phyloP scores from a whole-genome alignment of 768 basidiomycete species.

The Boletus speciosus region DNA sequence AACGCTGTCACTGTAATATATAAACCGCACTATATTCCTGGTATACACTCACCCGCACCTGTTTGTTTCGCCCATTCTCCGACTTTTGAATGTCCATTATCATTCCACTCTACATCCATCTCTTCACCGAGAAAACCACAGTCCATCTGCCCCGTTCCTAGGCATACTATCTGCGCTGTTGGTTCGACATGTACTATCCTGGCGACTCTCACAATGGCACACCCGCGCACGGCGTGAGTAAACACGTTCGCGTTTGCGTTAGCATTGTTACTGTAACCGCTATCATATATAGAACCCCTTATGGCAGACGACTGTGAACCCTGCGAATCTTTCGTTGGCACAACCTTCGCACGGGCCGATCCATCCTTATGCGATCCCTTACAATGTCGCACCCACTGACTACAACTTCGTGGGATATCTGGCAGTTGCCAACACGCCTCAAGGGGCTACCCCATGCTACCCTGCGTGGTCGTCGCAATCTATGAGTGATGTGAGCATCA shows the following conservation, averaged over 20 bases:
- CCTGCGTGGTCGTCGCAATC: background rate
- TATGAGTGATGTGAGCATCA: conserved; percentile 4
- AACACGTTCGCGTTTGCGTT: background rate
- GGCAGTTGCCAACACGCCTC: background rate
- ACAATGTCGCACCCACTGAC: too few species aligned
- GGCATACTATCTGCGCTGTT: background rate
- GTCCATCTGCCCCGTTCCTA: too few species aligned
- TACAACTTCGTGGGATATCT: background rate
- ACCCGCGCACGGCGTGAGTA: conserved; percentile 5
- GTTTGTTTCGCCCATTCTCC: too few species aligned
- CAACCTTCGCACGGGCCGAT: background rate
- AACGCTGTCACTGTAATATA: too few species aligned
- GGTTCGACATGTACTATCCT: background rate
- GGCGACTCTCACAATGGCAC: background rate
- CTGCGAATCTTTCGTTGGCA: background rate
- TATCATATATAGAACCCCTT: background rate
- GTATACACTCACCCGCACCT: too few species aligned
- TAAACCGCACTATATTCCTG: too few species aligned
- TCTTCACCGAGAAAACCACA: background rate
- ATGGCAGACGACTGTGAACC: conserved; percentile 2
- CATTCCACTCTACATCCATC: too few species aligned
- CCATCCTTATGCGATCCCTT: background rate
- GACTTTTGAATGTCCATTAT: background rate
- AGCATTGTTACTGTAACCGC: background rate
- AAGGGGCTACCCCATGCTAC: background rate